These are phyloP conservation scores for Tetracladium marchalianum DNA, from an alignment of 495 filamentous ascomycete species.

Conservation along the genomic window DNA sequence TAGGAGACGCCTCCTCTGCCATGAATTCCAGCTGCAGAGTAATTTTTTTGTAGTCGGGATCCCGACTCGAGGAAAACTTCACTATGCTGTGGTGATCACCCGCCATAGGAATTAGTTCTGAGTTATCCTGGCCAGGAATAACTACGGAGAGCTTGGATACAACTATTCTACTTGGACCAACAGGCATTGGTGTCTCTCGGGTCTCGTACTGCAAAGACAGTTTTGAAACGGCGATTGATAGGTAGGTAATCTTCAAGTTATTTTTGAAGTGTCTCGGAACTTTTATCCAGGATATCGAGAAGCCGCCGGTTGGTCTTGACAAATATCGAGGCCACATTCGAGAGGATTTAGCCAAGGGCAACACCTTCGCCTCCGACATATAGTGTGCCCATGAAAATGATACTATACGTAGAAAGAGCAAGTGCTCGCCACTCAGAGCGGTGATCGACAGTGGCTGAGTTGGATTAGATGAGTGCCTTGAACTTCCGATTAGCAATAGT, in stretches of 20 bases:
- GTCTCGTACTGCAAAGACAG: constrained; percentile 24
- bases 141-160: constrained; percentile 29
- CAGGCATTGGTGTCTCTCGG: constrained; percentile 11
- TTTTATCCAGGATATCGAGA: constrained; percentile 22
- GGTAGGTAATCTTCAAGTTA: constrained; percentile 23
- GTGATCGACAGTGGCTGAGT: constrained; percentile 39
- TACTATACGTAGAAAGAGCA: constrained; percentile 57
- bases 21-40: constrained; percentile 10
- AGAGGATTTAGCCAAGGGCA: constrained; percentile 16
- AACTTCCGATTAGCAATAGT: constrained; percentile 1
- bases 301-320: constrained; percentile 18
- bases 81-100: constrained; percentile 28
- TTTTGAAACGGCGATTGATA: constrained; percentile 22
- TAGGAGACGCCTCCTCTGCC: constrained; percentile 7
- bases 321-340: constrained; percentile 26
- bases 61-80: constrained; percentile 20
- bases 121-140: constrained; percentile 23
- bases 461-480: constrained; percentile 50
- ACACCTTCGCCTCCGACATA: constrained; percentile 31
- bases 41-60: constrained; percentile 20
- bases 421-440: constrained; percentile 52
- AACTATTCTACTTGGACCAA: constrained; percentile 15
- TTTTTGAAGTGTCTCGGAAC: constrained; percentile 26
- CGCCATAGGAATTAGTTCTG: constrained; percentile 26
- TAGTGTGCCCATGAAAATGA: constrained; percentile 61